These are phyloP conservation scores for Paspalum notatum DNA, from an alignment of 176 grass and related monocot genomes.

Conservation along the genomic window DNA sequence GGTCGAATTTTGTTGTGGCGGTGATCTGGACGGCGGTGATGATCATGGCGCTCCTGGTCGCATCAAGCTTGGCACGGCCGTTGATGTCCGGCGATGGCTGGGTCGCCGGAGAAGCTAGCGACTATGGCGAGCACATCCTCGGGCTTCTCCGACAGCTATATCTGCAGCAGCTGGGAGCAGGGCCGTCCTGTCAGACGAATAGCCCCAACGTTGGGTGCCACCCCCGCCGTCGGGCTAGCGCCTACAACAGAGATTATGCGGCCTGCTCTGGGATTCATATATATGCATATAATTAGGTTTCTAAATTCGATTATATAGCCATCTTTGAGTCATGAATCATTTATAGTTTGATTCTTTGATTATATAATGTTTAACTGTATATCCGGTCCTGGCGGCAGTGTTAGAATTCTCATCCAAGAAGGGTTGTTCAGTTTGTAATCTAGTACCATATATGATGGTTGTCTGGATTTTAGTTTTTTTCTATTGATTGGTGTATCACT, in stretches of 20 bases:
- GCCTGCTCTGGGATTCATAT: background rate
- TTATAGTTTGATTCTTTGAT: background rate
- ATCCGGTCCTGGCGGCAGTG: no score
- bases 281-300: background rate
- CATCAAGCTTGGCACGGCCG: slow-evolving; percentile 40
- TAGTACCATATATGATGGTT: background rate
- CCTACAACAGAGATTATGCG: background rate
- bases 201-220: slow-evolving; percentile 33
- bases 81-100: background rate
- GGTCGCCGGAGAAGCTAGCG: background rate
- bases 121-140: slow-evolving; percentile 24
- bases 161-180: slow-evolving; percentile 42
- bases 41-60: slow-evolving; percentile 7
- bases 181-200: slow-evolving; percentile 32
- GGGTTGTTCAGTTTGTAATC: background rate
- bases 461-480: background rate
- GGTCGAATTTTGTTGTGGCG: background rate
- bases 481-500: background rate
- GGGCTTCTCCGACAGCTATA: slow-evolving; percentile 36
- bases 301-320: background rate
- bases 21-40: slow-evolving; percentile 2
- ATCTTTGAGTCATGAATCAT: no score
- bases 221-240: slow-evolving; percentile 2
- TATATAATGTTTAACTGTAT: background rate
- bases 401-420: background rate